Evolutionary conservation across 176 grass and related monocot genomes (phyloP).

Genomic region (Musa troglodytarum): DNA sequence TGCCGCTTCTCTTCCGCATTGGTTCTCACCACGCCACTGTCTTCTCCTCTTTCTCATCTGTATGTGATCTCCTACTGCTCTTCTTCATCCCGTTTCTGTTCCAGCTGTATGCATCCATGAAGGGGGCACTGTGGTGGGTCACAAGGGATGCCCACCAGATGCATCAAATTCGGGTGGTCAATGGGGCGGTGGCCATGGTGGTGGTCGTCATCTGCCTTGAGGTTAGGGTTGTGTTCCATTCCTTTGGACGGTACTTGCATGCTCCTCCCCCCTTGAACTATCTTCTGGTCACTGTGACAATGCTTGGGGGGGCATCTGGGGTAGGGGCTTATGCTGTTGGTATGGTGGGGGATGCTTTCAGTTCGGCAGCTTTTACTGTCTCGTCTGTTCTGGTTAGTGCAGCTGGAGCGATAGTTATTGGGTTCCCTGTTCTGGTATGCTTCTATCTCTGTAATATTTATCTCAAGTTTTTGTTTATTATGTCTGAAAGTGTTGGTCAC

Average conservation of each 20-base stretch:
- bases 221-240: conserved; percentile 74
- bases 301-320: conserved; percentile 72
- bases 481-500: too few relatives aligned
- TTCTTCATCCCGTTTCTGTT: conserved; percentile 95
- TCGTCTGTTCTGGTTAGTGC: conserved; percentile 63
- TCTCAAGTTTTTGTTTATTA: neutral
- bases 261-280: conserved; percentile 79
- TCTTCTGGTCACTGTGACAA: conserved; percentile 77
- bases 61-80: conserved; percentile 72
- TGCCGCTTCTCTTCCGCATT: conserved; percentile 59
- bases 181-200: conserved; percentile 69
- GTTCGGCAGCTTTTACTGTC: conserved; percentile 58
- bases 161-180: conserved; percentile 52
- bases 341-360: conserved; percentile 70
- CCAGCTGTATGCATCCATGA: conserved; percentile 76
- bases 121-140: conserved; percentile 78
- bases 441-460: conserved; percentile 6
- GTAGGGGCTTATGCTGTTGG: conserved; percentile 69
- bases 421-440: conserved; percentile 77
- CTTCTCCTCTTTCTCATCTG: conserved; percentile 53
- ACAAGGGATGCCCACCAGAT: conserved; percentile 55
- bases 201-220: conserved; percentile 84
- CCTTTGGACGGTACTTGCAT: conserved; percentile 90
- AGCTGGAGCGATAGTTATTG: conserved; percentile 73
- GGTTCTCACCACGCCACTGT: conserved; percentile 70